Evolutionary conservation across 306 rosid genomes (phyloP), one percentile per base, ranked within the genome.

Genomic region (Vigna trinervia): DNA sequence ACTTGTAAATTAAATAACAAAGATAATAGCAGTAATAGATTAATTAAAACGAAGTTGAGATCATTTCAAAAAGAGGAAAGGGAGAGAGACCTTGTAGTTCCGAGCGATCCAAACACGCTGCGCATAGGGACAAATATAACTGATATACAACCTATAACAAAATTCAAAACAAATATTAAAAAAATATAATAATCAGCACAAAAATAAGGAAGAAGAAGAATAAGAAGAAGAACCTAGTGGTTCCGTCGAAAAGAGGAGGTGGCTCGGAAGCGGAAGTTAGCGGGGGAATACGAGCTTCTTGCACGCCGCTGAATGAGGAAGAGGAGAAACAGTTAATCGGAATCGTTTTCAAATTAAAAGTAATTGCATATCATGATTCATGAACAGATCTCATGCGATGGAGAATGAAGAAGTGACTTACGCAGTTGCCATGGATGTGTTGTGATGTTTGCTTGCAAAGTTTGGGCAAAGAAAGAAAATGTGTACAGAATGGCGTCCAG

Each of bases 71-170:
- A 73, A 6, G 22, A 17, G 41, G 5, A 77, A 8, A 6, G 38
- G 13, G 41, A 5, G 12, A 66, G n/a, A 45, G n/a, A 92, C 97
- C 94, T 88, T 92, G n/a, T 80, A 90, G 34, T 92, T 92, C 85
- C 92, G 84, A 53, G 88, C 56, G 85, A 92, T 87, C 97, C 97
- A 92, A 60, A 58, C 86, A 47, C 93, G 90, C 75, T 92, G 96
- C 26, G 94, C 96, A 83, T 19, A 90, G 12, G 96, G 96, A 67
- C 96, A 90, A 3, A 48, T 0, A 58, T 84, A 89, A 71, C 41
- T 67, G 53, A 62, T 80, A 73, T 92, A 90, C 86, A 92, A 30
- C 84, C 93, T 92, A 11, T 8, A 39, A 75, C 15, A 38, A 39
- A 5, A 47, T 45, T 10, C 15, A 56, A 74, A 26, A 56, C 71